These are phyloP conservation scores for Alternaria sp. DNA, from an alignment of 2,329 filamentous ascomycete species.

Conservation along the genomic window DNA sequence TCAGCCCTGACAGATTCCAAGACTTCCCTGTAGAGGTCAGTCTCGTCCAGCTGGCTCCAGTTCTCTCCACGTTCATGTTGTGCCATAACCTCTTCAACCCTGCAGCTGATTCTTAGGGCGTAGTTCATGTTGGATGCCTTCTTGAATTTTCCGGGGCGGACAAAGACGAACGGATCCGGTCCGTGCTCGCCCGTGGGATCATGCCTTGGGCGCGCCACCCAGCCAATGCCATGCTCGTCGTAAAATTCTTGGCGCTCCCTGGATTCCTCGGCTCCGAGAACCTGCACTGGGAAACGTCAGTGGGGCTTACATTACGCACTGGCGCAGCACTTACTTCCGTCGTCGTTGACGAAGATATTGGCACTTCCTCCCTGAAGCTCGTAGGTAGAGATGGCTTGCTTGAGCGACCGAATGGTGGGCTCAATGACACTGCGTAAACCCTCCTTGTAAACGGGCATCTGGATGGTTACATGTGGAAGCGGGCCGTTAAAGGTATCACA, in stretches of 20 bases:
- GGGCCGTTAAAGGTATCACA: constrained; percentile 54
- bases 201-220: constrained; percentile 57
- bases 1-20: constrained; percentile 70
- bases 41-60: constrained; percentile 46
- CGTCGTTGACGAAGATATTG: constrained; percentile 72
- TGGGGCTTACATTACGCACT: background rate
- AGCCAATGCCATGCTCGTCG: constrained; percentile 58
- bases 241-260: constrained; percentile 56
- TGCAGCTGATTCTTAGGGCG: constrained; percentile 66
- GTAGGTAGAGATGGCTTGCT: constrained; percentile 65
- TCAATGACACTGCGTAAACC: constrained; percentile 76
- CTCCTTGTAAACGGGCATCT: constrained; percentile 90
- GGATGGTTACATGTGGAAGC: constrained; percentile 75
- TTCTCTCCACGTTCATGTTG: constrained; percentile 25
- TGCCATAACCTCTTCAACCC: constrained; percentile 66
- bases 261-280: constrained; percentile 58
- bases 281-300: constrained; percentile 55
- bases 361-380: constrained; percentile 67
- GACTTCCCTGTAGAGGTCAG: constrained; percentile 37
- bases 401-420: constrained; percentile 78
- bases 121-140: constrained; percentile 78
- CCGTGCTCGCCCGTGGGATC: constrained; percentile 30
- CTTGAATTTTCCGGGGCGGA: constrained; percentile 47
- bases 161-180: constrained; percentile 20
- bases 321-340: constrained; percentile 55